Base-by-base conservation (phyloP, 2,329 filamentous ascomycete species). In the Colletotrichum spinosum region DNA sequence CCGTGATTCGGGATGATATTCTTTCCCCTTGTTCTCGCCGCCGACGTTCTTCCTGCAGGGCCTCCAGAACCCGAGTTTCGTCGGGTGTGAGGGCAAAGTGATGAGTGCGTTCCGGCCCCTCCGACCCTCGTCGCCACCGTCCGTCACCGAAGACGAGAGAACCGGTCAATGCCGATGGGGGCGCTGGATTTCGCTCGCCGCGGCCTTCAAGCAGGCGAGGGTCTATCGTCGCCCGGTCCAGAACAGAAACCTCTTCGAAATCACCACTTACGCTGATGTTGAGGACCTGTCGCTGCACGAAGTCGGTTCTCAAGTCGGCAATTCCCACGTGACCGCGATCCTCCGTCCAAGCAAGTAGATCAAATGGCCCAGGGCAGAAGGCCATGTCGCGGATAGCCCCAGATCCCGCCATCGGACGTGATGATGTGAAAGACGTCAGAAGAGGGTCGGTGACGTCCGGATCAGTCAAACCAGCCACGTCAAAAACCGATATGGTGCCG, bases 291-390 rank as follows among this genome's bases (percentile, higher is more conserved):
- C 90, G 88, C 55, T 87, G 84, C 51, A 85, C 81, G 67, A 93
- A 89, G 25, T 89, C 87, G 70, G 83, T 86, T 37, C 92, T 86
- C 54, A 92, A 79, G 76, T 96, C 92, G 6, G 90, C 90, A 44
- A 95, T 83, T 42, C 91, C 92, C 13, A 94, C 83, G 60, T 89
- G 84, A 4, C 90, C 92, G 68, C 92, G 90, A 72, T 97, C 92
- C 77, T 99, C 96, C 8, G 94, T 92, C 94, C 96, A 98, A 7
- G 97, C 92, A 45, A 99, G 81, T 15, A 99, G 86, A 74, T 97
- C 95, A 83, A 91, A 95, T 0, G 94, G 93, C 1, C 92, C 92
- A 1, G 95, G 94, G 5, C 92, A 94, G 75, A 99, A 99, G 1
- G 91, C 86, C 92, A 98, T 97, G 67, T 94, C 93, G 67, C 96